Percentiles rank a stretch among this genome's conserved stretches.
These are phyloP conservation scores for Rhizophlyctis rosea DNA, from an alignment of 192 early-diverging fungal genomes.

Conservation along the genomic window DNA sequence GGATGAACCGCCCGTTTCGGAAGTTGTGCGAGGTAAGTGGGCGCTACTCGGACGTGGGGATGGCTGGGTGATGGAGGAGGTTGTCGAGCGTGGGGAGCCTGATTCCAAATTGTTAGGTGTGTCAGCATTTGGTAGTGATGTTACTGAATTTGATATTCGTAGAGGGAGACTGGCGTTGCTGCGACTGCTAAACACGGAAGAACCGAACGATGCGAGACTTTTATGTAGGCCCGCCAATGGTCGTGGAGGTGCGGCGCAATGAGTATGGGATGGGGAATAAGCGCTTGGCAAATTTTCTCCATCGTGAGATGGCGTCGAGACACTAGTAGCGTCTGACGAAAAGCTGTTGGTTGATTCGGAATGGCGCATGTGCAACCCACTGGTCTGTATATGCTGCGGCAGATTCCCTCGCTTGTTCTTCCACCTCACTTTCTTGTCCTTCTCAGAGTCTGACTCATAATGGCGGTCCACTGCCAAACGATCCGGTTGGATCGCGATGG, in stretches of 20 bases:
- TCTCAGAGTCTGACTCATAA: too few species aligned
- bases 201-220: slow-evolving; percentile 26
- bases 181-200: slow-evolving; percentile 10
- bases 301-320: too few species aligned
- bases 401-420: background rate
- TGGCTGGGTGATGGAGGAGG: background rate
- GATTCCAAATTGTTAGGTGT: background rate
- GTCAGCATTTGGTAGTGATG: background rate
- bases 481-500: slow-evolving; percentile 25
- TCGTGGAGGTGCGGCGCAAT: background rate
- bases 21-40: background rate
- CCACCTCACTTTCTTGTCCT: too few species aligned
- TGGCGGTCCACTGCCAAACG: background rate
- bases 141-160: slow-evolving; percentile 7
- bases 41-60: background rate
- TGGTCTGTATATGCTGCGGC: background rate
- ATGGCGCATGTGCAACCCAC: slow-evolving; percentile 1
- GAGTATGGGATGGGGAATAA: background rate
- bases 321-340: background rate
- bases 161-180: slow-evolving; percentile 23
- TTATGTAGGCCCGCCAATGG: slow-evolving; percentile 5
- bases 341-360: background rate
- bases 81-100: background rate
- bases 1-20: background rate
- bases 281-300: too few species aligned